Conservation (phyloP, 768 basidiomycete genomes). For the Panellus pusillus region DNA sequence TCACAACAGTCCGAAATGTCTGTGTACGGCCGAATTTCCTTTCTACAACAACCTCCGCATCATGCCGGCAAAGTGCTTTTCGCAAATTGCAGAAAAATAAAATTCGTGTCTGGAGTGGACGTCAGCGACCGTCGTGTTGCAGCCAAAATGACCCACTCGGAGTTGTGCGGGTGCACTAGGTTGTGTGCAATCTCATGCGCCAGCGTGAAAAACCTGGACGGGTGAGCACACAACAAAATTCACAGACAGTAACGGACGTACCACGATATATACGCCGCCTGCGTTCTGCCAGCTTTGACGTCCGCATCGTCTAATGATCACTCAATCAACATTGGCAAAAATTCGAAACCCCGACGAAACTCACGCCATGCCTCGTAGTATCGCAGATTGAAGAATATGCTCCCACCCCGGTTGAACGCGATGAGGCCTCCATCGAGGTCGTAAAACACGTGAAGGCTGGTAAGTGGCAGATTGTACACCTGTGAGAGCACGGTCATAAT, state of each 20-base stretch:
- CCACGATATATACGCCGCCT: conserved; percentile 82
- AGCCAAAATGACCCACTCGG: conserved; percentile 40
- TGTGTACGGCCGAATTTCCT: too few species aligned
- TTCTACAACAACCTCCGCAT: too few species aligned
- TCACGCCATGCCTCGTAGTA: conserved; percentile 88
- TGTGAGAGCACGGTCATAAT: conserved; percentile 63
- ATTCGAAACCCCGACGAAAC: conserved; percentile 27
- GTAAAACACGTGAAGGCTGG: conserved; percentile 84
- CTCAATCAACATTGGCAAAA: not conserved
- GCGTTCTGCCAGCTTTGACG: conserved; percentile 51
- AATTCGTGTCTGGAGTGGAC: conserved; percentile 63
- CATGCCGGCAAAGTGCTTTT: conserved; percentile 41
- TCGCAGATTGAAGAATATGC: conserved; percentile 84
- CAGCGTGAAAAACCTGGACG: conserved; percentile 78
- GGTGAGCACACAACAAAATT: not conserved
- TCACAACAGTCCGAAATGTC: not conserved
- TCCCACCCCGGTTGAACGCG: conserved; percentile 90
- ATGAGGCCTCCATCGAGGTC: conserved; percentile 80
- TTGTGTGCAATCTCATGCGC: conserved; percentile 96
- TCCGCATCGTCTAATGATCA: conserved; percentile 61
- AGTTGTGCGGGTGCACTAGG: conserved; percentile 81
- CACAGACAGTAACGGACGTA: conserved; percentile 28
- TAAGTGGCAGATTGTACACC: conserved; percentile 72
- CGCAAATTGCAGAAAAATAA: conserved; percentile 89
- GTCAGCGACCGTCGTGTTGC: not conserved